These are phyloP conservation scores for Nakaseomyces nivariensis DNA, from an alignment of 1,139 yeast genomes.

Conservation along the genomic window DNA sequence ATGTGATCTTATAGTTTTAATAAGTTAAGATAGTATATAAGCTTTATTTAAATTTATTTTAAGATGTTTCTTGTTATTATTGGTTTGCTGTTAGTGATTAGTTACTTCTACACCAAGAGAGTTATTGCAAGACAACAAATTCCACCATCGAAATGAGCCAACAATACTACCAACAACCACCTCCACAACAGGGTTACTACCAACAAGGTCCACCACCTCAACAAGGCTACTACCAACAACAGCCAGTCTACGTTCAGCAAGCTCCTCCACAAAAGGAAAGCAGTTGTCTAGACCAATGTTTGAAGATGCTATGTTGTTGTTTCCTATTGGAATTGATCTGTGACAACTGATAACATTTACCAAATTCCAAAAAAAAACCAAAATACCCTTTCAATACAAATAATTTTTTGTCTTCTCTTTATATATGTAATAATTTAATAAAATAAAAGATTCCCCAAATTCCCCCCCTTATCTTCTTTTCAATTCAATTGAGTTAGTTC, in stretches of 20 bases:
- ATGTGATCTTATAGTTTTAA: neutral
- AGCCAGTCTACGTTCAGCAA: conserved; percentile 35
- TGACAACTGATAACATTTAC: conserved; percentile 10
- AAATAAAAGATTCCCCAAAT: too few species aligned
- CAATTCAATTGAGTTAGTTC: too few species aligned
- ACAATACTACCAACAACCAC: conserved; percentile 25
- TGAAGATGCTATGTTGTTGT: conserved; percentile 34
- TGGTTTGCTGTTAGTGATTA: neutral
- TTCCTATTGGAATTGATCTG: conserved; percentile 30
- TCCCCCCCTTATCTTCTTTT: too few species aligned
- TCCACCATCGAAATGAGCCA: conserved; percentile 11
- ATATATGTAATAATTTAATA: too few species aligned
- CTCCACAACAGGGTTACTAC: conserved; percentile 29
- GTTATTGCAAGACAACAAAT: neutral
- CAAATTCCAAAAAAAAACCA: too few species aligned
- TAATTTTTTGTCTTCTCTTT: too few species aligned
- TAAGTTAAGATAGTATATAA: too few species aligned
- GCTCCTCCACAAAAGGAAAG: conserved; percentile 27
- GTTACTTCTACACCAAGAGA: conserved; percentile 2
- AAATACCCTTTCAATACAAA: too few species aligned
- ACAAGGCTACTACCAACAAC: conserved; percentile 29
- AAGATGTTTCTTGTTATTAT: conserved; percentile 1
- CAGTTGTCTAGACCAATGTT: conserved; percentile 32
- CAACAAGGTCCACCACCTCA: conserved; percentile 31
- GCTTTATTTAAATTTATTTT: too few species aligned